These are phyloP conservation scores for Lactarius hengduanensis DNA, from an alignment of 768 basidiomycete genomes.

Conservation along the genomic window DNA sequence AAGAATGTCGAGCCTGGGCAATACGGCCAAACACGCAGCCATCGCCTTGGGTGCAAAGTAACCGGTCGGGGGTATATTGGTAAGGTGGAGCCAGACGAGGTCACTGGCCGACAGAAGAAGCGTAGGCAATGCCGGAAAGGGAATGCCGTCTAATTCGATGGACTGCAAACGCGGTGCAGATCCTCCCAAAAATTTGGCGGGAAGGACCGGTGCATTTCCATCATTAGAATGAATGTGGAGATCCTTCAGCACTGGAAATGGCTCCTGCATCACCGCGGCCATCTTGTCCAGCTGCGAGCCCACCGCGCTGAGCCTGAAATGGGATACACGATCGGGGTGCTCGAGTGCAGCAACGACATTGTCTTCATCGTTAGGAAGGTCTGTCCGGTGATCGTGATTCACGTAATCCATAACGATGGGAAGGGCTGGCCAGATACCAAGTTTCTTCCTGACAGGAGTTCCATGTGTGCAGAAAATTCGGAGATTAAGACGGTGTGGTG, in stretches of 20 bases:
- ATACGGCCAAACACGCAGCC: neutral
- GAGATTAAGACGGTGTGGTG: neutral
- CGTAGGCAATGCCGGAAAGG: neutral
- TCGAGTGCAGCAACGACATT: neutral
- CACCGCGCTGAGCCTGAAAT: neutral
- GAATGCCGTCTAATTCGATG: neutral
- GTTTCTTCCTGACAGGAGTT: neutral
- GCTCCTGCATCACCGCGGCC: neutral
- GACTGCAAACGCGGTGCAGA: neutral
- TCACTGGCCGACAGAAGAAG: neutral
- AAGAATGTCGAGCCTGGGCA: neutral
- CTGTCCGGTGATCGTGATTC: accelerated
- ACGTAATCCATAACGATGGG: neutral
- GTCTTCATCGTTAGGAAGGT: neutral
- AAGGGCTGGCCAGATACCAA: neutral
- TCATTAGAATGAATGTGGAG: neutral
- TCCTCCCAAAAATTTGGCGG: neutral
- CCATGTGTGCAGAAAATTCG: neutral
- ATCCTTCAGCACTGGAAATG: neutral
- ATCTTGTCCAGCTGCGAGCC: neutral
- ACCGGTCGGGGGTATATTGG: neutral
- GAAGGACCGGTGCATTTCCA: neutral
- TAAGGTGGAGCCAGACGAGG: neutral
- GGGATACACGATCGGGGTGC: neutral
- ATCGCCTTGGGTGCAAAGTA: neutral